A percentile compares a stretch with the other conserved stretches of the same genome.
phyloP scores from a whole-genome alignment of 1,284 basidiomycete genomes.

The Mycosarcoma maydis region DNA sequence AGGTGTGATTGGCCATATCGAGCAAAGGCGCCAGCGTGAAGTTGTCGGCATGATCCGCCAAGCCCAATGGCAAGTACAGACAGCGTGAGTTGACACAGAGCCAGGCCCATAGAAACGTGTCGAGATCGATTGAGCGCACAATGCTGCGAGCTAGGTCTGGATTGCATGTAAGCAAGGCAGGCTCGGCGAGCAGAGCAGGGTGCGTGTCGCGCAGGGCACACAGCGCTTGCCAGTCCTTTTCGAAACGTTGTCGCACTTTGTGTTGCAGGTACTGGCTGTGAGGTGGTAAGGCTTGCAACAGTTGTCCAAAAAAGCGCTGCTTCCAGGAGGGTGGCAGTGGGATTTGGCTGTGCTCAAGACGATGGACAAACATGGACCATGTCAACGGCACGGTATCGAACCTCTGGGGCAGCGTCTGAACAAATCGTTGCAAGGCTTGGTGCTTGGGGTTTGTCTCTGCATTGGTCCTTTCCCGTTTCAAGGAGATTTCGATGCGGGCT shows the following conservation, averaged over 20 bases:
- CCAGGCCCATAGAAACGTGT: constrained; percentile 54
- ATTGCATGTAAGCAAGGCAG: constrained; percentile 3
- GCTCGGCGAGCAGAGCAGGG: constrained; percentile 19
- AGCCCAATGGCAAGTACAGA: constrained; percentile 51
- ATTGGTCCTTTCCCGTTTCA: background rate
- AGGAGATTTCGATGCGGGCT: constrained; percentile 7
- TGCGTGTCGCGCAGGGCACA: constrained; percentile 7
- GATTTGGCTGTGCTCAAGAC: background rate
- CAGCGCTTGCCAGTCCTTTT: constrained; percentile 39
- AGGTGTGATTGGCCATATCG: constrained; percentile 65
- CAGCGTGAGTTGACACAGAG: constrained; percentile 63
- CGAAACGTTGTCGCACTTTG: constrained; percentile 39
- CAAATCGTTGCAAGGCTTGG: constrained; percentile 32
- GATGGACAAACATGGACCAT: constrained; percentile 27
- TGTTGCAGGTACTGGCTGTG: constrained; percentile 16
- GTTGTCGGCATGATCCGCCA: constrained; percentile 57
- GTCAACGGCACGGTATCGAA: constrained; percentile 50
- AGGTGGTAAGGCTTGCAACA: constrained; percentile 36
- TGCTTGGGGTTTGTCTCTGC: constrained; percentile 3
- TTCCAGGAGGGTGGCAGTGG: constrained; percentile 1
- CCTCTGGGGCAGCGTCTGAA: constrained; percentile 34
- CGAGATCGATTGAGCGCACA: constrained; percentile 2
- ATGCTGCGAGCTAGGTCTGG: constrained; percentile 8
- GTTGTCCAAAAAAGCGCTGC: constrained; percentile 6
- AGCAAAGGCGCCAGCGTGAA: constrained; percentile 63